Evolutionary conservation across 2,329 filamentous ascomycete genomes (phyloP).

Genomic region (Tolypocladium ophioglossoides): DNA sequence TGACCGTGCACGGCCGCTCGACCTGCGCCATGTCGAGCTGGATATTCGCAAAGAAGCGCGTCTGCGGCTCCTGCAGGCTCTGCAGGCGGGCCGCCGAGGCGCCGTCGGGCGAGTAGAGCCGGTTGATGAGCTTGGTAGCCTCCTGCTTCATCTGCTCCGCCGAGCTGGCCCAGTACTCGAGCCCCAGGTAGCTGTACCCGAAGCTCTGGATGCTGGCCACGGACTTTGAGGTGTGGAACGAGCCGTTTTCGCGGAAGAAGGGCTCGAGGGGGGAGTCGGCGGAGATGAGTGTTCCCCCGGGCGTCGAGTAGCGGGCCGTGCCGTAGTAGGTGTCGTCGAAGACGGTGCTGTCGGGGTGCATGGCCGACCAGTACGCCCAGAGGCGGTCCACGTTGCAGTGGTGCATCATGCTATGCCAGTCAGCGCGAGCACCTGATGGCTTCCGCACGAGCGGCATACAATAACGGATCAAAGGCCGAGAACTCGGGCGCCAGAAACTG

Average conservation of each 20-base stretch:
- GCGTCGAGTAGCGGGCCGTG: conserved; percentile 28
- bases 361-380: conserved; percentile 44
- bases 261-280: conserved; percentile 37
- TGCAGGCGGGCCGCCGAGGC: not conserved
- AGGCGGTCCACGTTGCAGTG: conserved; percentile 53
- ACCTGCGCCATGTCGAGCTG: conserved; percentile 23
- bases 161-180: conserved; percentile 23
- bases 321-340: conserved; percentile 24
- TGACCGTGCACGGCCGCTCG: conserved; percentile 23
- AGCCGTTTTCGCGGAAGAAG: conserved; percentile 30
- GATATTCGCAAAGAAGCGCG: conserved; percentile 24
- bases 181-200: conserved; percentile 29
- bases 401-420: conserved; percentile 28
- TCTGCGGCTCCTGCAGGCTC: conserved; percentile 6
- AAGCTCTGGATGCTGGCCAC: conserved; percentile 21
- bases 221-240: conserved; percentile 30
- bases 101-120: conserved; percentile 13
- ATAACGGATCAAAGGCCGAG: conserved; percentile 34
- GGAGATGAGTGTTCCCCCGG: conserved; percentile 26
- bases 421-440: not conserved
- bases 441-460: conserved; percentile 19
- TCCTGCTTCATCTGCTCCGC: conserved; percentile 17
- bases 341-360: conserved; percentile 23
- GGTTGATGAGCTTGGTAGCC: conserved; percentile 21
- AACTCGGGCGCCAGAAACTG: conserved; percentile 29